Evolutionary conservation across 2,329 filamentous ascomycete species (phyloP), one percentile per base, ranked within the genome.

Genomic region (Hymenoscyphus infarciens): DNA sequence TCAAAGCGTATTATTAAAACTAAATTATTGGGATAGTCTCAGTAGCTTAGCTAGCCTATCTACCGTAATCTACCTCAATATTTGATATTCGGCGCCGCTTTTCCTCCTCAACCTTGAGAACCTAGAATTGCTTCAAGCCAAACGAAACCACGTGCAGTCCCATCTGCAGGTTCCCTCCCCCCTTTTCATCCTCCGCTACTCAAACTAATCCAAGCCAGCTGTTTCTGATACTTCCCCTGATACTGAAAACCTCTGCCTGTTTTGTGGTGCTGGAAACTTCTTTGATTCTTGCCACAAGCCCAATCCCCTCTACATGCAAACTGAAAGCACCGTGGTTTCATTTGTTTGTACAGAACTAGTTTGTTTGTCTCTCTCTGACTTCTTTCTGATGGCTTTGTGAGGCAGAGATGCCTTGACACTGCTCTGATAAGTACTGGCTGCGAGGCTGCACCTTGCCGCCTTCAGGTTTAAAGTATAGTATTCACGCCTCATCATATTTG

Each of bases 321-420:
- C 25, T 39, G 22, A 42, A 16, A 16, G 33, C 16, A 27, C 25
- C 22, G 10, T 16, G 5, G 19, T 42, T 57, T 42, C 56, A 27
- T 27, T 38, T 22, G 56, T 42, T 27, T 8, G 15, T 7, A 25
- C 33, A 11, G 10, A n/a, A 56, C 33, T n/a, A 45, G 42, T 42
- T 39, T 22, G 33, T 57, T 42, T 39, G 35, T 10, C n/a, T 19
- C 35, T 39, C n/a, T 45, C 38, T 27, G n/a, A 22, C 15, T n/a
- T 33, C 19, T 42, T 39, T 29, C 16, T 22, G 38, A 5, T 29
- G 22, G 19, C n/a, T 27, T 42, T 19, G 31, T 39, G 22, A 57
- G n/a, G 31, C 31, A 57, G 16, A 8, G 2, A 57, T 57, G 56
- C 56, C 56, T 57, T 57, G 56, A 57, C 19, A 15, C 13, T 42